These are phyloP conservation scores for Solanum hybrid DNA, from an alignment of 305 asterid genomes.

Conservation along the genomic window DNA sequence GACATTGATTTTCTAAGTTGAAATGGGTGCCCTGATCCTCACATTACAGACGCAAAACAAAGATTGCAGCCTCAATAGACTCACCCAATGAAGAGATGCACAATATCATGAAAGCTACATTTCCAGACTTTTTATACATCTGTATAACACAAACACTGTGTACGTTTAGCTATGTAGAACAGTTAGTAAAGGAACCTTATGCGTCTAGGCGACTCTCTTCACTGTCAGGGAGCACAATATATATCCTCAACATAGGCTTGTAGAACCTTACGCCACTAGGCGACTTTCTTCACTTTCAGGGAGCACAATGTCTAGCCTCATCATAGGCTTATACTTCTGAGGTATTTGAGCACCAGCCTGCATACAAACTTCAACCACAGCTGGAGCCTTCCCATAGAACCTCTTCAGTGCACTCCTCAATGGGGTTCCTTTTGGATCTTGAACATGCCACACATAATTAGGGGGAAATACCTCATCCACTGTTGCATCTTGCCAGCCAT, in stretches of 20 bases:
- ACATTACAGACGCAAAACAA: not conserved
- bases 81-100: not conserved
- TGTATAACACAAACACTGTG: not conserved
- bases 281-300: slow-evolving; percentile 62
- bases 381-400: slow-evolving; percentile 86
- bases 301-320: slow-evolving; percentile 81
- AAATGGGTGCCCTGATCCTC: not conserved
- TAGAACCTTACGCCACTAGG: slow-evolving; percentile 46
- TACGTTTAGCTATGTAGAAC: not conserved
- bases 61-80: not conserved
- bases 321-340: slow-evolving; percentile 60
- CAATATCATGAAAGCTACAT: not conserved
- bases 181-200: slow-evolving; percentile 1
- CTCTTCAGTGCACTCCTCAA: slow-evolving; percentile 47
- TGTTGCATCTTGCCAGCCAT: slow-evolving; percentile 94
- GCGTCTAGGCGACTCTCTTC: slow-evolving; percentile 65
- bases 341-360: slow-evolving; percentile 86
- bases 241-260: slow-evolving; percentile 78
- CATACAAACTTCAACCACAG: slow-evolving; percentile 69
- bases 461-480: slow-evolving; percentile 87
- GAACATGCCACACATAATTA: slow-evolving; percentile 74
- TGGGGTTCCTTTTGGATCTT: slow-evolving; percentile 60
- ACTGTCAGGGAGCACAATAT: slow-evolving; percentile 62
- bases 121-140: not conserved
- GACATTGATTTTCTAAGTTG: not conserved